Evolutionary conservation across 345 rosid species (phyloP).

Genomic region (Dimocarpus longan): DNA sequence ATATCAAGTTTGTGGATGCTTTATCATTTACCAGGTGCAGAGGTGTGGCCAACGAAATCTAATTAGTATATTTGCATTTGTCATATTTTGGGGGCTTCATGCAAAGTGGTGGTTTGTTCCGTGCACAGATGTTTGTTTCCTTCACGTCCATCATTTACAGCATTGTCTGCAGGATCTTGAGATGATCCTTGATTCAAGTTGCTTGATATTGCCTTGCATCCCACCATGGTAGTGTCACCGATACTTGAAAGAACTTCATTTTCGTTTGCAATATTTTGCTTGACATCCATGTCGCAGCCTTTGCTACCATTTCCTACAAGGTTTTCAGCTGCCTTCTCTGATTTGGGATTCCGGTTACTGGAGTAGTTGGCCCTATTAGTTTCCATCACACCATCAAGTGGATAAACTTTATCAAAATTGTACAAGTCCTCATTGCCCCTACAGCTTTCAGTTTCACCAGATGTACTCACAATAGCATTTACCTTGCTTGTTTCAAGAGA

Average conservation of each 20-base stretch:
- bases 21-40: not conserved
- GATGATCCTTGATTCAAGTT: not conserved
- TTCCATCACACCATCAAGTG: not conserved
- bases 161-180: not conserved
- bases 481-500: constrained; percentile 8
- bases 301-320: not conserved
- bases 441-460: not conserved
- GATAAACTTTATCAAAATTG: not conserved
- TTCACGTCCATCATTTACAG: not conserved
- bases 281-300: constrained; percentile 2
- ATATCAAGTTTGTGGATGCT: not conserved
- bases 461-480: not conserved
- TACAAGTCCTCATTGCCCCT: not conserved
- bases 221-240: not conserved
- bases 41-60: not conserved
- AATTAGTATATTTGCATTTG: not conserved
- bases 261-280: not conserved
- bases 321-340: not conserved
- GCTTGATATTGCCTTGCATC: not conserved
- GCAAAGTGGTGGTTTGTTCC: not conserved
- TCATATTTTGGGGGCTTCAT: not conserved
- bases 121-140: not conserved
- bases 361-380: not conserved
- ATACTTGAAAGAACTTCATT: not conserved
- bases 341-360: not conserved